Base-by-base conservation (phyloP, 495 filamentous ascomycete genomes). In the Xylaria bambusicola region DNA sequence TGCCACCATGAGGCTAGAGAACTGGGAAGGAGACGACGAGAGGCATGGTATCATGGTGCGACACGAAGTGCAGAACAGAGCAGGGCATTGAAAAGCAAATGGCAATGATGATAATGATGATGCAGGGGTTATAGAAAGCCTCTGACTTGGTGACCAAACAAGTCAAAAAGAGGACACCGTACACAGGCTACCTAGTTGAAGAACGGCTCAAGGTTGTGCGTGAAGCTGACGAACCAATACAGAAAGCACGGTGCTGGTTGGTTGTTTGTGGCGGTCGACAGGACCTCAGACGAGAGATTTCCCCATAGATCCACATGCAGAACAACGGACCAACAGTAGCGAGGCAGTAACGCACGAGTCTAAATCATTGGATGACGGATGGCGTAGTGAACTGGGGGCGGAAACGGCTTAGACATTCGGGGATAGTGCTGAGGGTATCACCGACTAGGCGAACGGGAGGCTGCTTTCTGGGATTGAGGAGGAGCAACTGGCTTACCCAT, bases 351-450 rank as follows among this genome's bases (percentile, higher is more conserved):
- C 20, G 70, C 77, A 80, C 77, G 75, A 71, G 76, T 55, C 64
- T 56, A 60, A 73, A 76, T 71, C 75, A 76, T 78, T 78, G 76
- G 77, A 60, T 68, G 71, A 70, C 69, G 57, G 40, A n/a, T 52
- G 33, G 47, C 51, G 51, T 45, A 33, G 47, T 6, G 31, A 47
- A 47, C 61, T 65, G 62, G 62, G 58, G 65, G 62, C 53, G 62
- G 56, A 47, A 56, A 66, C 29, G 56, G 57, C 27, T 36, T 52
- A 45, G 52, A 56, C 6, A 40, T 36, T 54, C 52, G 59, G 64
- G 52, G 62, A 51, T 47, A 63, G 62, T 52, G 60, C 45, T 61
- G 57, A 60, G 49, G 49, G 20, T 60, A 60, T 60, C 48, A 40
- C 57, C 57, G 48, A 31, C 35, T 17, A 21, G 47, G 6, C 26